phyloP scores from a whole-genome alignment of 2,329 filamentous ascomycete species.

The Calonectria hawksworthii region DNA sequence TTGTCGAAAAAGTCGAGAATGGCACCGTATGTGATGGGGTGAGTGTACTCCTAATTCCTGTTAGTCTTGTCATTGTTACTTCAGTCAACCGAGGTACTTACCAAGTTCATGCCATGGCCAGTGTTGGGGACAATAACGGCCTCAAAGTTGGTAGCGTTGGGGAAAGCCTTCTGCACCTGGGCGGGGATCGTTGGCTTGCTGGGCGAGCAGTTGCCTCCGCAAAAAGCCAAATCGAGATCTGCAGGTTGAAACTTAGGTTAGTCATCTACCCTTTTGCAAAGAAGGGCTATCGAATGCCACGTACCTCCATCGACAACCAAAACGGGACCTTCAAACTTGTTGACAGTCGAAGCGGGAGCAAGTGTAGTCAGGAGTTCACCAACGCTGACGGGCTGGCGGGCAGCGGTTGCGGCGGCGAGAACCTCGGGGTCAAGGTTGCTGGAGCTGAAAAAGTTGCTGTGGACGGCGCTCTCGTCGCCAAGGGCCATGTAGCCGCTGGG shows the following conservation, averaged over 20 bases:
- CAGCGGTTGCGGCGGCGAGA: neutral
- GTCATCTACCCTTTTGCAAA: neutral
- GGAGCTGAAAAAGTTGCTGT: constrained; percentile 4
- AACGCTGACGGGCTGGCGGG: neutral
- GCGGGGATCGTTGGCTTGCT: neutral
- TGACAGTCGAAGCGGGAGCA: neutral
- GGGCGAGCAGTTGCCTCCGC: neutral
- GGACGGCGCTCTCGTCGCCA: neutral
- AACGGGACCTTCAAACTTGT: neutral
- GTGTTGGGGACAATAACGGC: neutral
- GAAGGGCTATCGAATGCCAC: neutral
- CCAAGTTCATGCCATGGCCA: constrained; percentile 2
- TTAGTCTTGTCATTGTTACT: neutral
- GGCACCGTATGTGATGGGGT: neutral
- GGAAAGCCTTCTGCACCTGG: neutral
- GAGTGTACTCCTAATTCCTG: neutral
- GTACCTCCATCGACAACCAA: neutral
- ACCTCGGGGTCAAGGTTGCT: constrained; percentile 1
- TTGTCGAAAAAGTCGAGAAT: constrained; percentile 4
- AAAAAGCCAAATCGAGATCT: neutral
- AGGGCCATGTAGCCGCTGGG: neutral
- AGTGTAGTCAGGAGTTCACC: neutral
- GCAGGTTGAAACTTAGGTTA: neutral
- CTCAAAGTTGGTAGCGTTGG: neutral
- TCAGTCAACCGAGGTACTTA: neutral